Evolutionary conservation across 805 yeast species (phyloP).

Genomic region (Diddensiella transvaalensis): DNA sequence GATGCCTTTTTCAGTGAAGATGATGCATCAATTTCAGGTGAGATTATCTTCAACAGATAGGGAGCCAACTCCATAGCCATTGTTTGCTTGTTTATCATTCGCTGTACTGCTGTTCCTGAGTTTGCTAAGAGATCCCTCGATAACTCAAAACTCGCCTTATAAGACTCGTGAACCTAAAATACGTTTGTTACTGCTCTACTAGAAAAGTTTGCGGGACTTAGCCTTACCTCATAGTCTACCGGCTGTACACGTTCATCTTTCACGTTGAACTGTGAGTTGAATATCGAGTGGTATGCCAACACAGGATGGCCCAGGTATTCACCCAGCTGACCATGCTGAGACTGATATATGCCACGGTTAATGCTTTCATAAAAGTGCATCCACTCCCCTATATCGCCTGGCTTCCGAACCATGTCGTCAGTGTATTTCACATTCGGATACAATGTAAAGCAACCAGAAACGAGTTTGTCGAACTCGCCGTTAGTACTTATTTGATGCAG

Average conservation of each 20-base stretch:
- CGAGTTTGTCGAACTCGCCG: constrained; percentile 57
- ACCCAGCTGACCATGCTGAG: constrained; percentile 45
- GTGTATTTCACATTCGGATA: constrained; percentile 60
- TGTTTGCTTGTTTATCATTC: constrained; percentile 12
- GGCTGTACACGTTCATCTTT: constrained; percentile 15
- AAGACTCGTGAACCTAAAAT: constrained; percentile 26
- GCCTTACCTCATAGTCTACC: constrained; percentile 17
- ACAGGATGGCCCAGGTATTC: constrained; percentile 56
- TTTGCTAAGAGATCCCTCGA: constrained; percentile 26
- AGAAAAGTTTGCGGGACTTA: too few relatives aligned
- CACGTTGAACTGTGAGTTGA: constrained; percentile 54
- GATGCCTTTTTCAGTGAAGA: constrained; percentile 11
- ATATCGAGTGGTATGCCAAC: constrained; percentile 59
- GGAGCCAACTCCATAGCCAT: constrained; percentile 33
- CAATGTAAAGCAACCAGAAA: constrained; percentile 62
- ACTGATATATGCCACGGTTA: constrained; percentile 37
- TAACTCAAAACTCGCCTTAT: constrained; percentile 32
- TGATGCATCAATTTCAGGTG: constrained; percentile 24
- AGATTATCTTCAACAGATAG: constrained; percentile 25
- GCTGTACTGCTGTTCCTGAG: constrained; percentile 17
- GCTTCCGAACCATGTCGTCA: constrained; percentile 59
- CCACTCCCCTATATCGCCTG: constrained; percentile 71
- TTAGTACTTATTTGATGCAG: constrained; percentile 45
- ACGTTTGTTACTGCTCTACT: too few relatives aligned
- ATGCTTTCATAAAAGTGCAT: constrained; percentile 64